Base-by-base conservation (phyloP, 495 filamentous ascomycete species). In the Xylaria curta region DNA sequence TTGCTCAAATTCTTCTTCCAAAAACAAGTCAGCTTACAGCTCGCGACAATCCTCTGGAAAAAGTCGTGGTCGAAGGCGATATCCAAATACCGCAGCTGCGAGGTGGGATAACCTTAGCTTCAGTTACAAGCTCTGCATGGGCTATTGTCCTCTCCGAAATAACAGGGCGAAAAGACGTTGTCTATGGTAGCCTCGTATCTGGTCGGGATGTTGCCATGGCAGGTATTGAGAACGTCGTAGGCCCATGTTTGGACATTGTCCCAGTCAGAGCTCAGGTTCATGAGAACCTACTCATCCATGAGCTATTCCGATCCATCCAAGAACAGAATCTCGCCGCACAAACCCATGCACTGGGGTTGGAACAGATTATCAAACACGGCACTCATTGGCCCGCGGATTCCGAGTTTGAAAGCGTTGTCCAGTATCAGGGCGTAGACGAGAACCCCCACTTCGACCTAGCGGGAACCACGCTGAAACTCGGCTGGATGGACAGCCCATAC, bases 111-210 rank as follows among this genome's bases (percentile, higher is more conserved):
- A 91, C 89, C 19, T 81, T 83, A 0, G 86, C 85, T 3, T 85
- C 80, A n/a, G 62, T 89, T 3, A 78, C 87, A 44, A 89, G 85
- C 2, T 86, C 88, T 1, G 87, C 87, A 1, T 91, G 89, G 89
- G 83, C 89, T 0, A 59, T 87, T 17, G 74, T 62, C 26, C 38
- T 42, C 10, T 42, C 38, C 38, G 38, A 42, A 42, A 42, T 42
- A 42, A 42, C 38, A 12, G 38, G 38, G 10, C 38, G 10, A 42
- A 42, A 42, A 42, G 38, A 42, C 38, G 38, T 42, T 42, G 38
- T 42, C 38, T 42, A 42, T 42, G 38, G 38, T 42, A 42, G 38
- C 12, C 38, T 42, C 38, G 38, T 42, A 42, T 42, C 38, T 13
- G 38, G 38, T 13, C 38, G 90, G 58, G 90, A 89, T 70, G 82